Evolutionary conservation across 495 filamentous ascomycete species (phyloP), one percentile per base, ranked within the genome.

Genomic region (Lasiosphaeria ovina): DNA sequence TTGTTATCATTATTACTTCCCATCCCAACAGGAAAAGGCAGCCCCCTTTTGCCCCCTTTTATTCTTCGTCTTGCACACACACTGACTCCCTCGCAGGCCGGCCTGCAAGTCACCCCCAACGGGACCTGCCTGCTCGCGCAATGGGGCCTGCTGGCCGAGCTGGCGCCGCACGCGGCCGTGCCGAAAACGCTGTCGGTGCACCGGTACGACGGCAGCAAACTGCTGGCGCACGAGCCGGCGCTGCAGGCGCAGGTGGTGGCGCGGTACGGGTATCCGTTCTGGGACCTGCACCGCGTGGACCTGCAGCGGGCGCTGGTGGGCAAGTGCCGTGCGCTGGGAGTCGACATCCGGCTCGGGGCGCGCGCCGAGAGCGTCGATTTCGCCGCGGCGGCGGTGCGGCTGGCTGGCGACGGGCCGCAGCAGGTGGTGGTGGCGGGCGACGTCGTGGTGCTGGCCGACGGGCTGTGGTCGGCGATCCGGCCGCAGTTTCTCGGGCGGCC

Each of bases 181-280:
- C 85, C 85, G 1, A 75, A 74, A 2, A 70, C 76, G 33, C 73
- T 88, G 40, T 80, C 82, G 1, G 80, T 89, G 49, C 83, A 82
- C 63, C 80, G 82, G 6, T 87, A 84, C 65, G 77, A 80, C 35
- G 83, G 81, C 65, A 82, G 80, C 16, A 59, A 71, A 11, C 66
- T 84, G 7, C 78, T 88, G 17, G 80, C 81, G 1, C 78, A 80
- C 59, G 80, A 84, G 40, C 72, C 74, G 2, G 38, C 65, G 11
- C 81, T 85, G 51, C 71, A 83, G 58, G 66, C 70, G 47, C 69
- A 73, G 17, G 70, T 78, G 35, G 64, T 70, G 31, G 65, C 74
- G 12, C 74, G 70, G 17, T 83, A 84, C 60, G 70, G 70, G 6
- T 74, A 72, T 9, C 82, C 83, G 14, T 85, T 83, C 69, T 79